Base-by-base conservation (phyloP, 1,284 basidiomycete species). In the Microbotryomycetes sp. region DNA sequence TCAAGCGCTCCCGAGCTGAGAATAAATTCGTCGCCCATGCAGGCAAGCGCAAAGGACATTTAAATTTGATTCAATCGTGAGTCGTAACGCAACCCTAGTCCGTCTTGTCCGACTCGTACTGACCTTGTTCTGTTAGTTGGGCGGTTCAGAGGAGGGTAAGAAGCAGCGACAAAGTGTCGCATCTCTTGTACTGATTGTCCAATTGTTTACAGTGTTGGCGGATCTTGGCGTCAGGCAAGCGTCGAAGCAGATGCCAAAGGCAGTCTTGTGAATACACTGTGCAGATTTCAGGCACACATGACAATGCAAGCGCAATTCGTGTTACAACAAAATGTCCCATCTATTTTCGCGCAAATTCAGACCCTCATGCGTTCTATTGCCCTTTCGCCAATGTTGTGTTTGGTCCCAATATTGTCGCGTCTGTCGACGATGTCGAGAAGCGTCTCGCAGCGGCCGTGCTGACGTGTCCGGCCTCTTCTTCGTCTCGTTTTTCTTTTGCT, bases 171-270 rank as follows among this genome's bases (percentile, higher is more conserved):
- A n/a, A n/a, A n/a, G n/a, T n/a, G n/a, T n/a, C n/a, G 3, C 5
- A 23, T 49, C 53, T 9, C 6, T 48, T 48, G 18, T 48, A 4
- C 26, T 9, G 4, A 48, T 5, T 48, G 15, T 15, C 26, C 46
- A 26, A 2, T 48, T 21, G 13, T n/a, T 9, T 53, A 54, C 74
- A 69, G 60, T 76, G 26, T 56, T 75, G 5, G 70, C 71, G 15
- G 75, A 76, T 60, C 63, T 75, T 45, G 75, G 73, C 62, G 71
- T 76, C 48, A 71, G 75, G 56, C 74, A 75, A 68, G 50, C 50
- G 23, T 60, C 60, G 57, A 54, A 60, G 24, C 59, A 64, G 24
- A 64, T 64, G 62, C 62, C 62, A 5, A 21, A 49, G 11, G 62
- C 62, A 15, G 59, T 64, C 5, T 52, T 64, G n/a, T 64, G 50